phyloP scores from a whole-genome alignment of 495 filamentous ascomycete genomes.

The Penicillium macrosclerotiorum region DNA sequence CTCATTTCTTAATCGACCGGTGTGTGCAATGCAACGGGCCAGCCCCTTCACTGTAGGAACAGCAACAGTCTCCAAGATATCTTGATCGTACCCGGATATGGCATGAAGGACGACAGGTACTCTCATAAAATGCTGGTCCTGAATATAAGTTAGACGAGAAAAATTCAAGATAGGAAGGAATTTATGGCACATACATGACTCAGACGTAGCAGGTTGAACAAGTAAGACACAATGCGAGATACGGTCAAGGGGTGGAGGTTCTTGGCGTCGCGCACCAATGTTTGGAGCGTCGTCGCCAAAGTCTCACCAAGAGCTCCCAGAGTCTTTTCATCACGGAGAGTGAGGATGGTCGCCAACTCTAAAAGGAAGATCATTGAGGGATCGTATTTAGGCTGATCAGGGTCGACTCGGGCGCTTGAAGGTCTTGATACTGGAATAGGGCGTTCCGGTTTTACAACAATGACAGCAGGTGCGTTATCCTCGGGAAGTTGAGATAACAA shows the following conservation, averaged over 20 bases:
- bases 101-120: constrained; percentile 91
- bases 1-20: constrained; percentile 77
- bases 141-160: constrained; percentile 27
- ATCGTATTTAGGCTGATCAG: constrained; percentile 67
- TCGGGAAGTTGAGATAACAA: constrained; percentile 85
- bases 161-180: neutral
- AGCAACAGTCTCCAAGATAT: constrained; percentile 72
- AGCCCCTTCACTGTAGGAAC: constrained; percentile 74
- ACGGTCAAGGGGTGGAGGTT: constrained; percentile 77
- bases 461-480: constrained; percentile 74
- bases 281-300: constrained; percentile 76
- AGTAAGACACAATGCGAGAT: constrained; percentile 81
- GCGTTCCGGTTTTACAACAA: constrained; percentile 82
- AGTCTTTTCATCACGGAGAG: constrained; percentile 71
- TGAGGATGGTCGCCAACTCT: constrained; percentile 83
- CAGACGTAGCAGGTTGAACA: constrained; percentile 76
- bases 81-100: constrained; percentile 80
- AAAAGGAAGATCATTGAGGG: constrained; percentile 83
- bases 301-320: constrained; percentile 70
- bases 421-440: constrained; percentile 51
- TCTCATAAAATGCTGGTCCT: constrained; percentile 88
- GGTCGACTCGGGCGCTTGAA: constrained; percentile 49
- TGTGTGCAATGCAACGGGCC: constrained; percentile 70
- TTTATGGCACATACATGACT: constrained; percentile 67
- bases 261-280: constrained; percentile 72